Evolutionary conservation across 2,329 filamentous ascomycete genomes (phyloP).

Genomic region (Verticillium nubilum): DNA sequence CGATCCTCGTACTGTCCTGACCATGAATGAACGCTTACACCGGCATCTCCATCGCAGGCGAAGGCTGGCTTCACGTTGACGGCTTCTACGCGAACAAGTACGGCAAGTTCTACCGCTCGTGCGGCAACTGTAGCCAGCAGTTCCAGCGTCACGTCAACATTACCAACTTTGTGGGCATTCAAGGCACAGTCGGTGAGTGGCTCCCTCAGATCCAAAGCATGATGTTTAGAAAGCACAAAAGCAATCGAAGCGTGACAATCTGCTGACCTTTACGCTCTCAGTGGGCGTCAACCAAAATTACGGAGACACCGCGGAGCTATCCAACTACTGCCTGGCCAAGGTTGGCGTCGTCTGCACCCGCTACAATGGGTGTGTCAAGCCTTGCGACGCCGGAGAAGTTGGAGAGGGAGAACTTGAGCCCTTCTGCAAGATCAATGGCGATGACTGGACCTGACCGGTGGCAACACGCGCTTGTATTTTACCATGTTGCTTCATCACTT

Average conservation of each 20-base stretch:
- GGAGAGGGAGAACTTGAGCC: slow-evolving; percentile 2
- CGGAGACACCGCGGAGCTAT: slow-evolving; percentile 25
- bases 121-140: slow-evolving; percentile 34
- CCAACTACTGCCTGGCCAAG: slow-evolving; percentile 15
- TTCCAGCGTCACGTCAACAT: slow-evolving; percentile 5
- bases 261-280: not conserved
- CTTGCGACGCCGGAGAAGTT: slow-evolving; percentile 3
- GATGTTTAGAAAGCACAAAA: not conserved
- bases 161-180: slow-evolving; percentile 6
- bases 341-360: slow-evolving; percentile 3
- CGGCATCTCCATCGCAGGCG: too few relatives aligned
- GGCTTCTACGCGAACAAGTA: slow-evolving; percentile 39
- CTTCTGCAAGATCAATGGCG: slow-evolving; percentile 2
- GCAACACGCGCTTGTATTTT: too few relatives aligned
- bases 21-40: too few relatives aligned
- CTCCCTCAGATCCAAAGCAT: not conserved
- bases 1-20: too few relatives aligned
- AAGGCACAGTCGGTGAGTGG: slow-evolving; percentile 2
- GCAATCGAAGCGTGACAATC: not conserved
- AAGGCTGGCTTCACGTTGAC: slow-evolving; percentile 32
- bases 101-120: slow-evolving; percentile 33
- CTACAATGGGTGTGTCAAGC: slow-evolving; percentile 3
- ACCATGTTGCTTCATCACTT: too few relatives aligned
- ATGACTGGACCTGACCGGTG: slow-evolving; percentile 3
- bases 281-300: slow-evolving; percentile 34